Conservation (phyloP, 2,329 filamentous ascomycete genomes). For the Beauveria pseudobassiana region DNA sequence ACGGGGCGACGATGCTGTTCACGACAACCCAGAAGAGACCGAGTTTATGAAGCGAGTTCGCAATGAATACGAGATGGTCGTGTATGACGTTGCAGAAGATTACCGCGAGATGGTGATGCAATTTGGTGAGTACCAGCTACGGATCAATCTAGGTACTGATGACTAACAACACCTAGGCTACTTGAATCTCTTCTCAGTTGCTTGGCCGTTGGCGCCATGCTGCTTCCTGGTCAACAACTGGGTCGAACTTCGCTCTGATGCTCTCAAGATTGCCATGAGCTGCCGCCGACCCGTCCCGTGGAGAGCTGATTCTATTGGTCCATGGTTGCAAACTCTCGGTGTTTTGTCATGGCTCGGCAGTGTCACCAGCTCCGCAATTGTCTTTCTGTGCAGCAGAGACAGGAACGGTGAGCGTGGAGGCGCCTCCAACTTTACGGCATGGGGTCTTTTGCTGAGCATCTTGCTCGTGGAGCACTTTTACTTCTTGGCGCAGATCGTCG, state of each 20-base stretch:
- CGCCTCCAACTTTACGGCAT: conserved; percentile 64
- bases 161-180: conserved; percentile 52
- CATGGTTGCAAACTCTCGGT: conserved; percentile 77
- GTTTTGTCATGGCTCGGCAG: conserved; percentile 94
- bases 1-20: conserved; percentile 35
- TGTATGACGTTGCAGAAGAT: conserved; percentile 85
- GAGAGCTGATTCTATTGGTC: conserved; percentile 88
- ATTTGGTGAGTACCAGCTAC: conserved; percentile 40
- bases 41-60: conserved; percentile 76
- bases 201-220: conserved; percentile 88
- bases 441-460: conserved; percentile 74
- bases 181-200: conserved; percentile 80
- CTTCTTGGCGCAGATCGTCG: conserved; percentile 64
- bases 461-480: conserved; percentile 87
- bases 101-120: conserved; percentile 92
- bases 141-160: neutral
- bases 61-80: conserved; percentile 70
- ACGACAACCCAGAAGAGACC: conserved; percentile 70
- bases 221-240: conserved; percentile 94
- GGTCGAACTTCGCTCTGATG: conserved; percentile 88
- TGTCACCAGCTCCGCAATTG: conserved; percentile 76
- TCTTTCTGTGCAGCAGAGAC: conserved; percentile 77
- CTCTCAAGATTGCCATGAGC: conserved; percentile 85
- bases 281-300: conserved; percentile 85
- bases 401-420: conserved; percentile 57